Evolutionary conservation across 2,329 filamentous ascomycete genomes (phyloP), one percentile per base, ranked within the genome.

Genomic region (Trichoderma oligosporum): DNA sequence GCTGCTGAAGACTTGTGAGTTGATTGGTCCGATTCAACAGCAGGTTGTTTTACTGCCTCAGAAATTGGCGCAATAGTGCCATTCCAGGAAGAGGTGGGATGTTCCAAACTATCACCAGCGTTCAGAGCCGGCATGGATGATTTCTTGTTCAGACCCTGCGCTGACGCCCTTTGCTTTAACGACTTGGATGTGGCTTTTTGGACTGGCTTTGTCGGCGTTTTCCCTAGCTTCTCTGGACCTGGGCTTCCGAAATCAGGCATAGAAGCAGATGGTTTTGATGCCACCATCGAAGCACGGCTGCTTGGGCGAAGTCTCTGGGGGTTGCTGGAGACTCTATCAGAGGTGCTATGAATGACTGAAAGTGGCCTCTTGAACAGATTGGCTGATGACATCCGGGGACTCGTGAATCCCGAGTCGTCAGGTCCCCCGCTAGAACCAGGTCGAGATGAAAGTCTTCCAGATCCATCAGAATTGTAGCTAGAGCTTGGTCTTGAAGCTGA

Each of bases 1-100:
- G 91, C 86, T 14, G 82, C 78, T 0, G 93, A 97, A 0, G 91
- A 91, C 65, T 89, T 94, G 36, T 74, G 70, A 53, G 48, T n/a
- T 1, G 48, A 16, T 18, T 51, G 48, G 16, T 38, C 41, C 18
- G 31, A 12, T 7, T 57, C 54, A 16, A 4, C n/a, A 39, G 27
- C n/a, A 16, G 25, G 20, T 12, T 51, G 31, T 6, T 20, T 46
- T 0, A 46, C 65, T 33, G 64, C 61, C 11, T 64, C 52, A 5
- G 63, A 18, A 44, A 62, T 52, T 0, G 68, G 59, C 2, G 66
- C 61, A 33, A 71, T 67, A 1, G 63, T 63, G 12, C 70, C 72
- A 47, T 72, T 65, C 69, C 71, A 72, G 1, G 61, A 60, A 2
- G 59, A 51, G 7, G 56, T 62, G 1, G 63, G 41, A 4, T 38